Base-by-base conservation (phyloP, 2,329 filamentous ascomycete species). In the Chrysoporthe cubensis region DNA sequence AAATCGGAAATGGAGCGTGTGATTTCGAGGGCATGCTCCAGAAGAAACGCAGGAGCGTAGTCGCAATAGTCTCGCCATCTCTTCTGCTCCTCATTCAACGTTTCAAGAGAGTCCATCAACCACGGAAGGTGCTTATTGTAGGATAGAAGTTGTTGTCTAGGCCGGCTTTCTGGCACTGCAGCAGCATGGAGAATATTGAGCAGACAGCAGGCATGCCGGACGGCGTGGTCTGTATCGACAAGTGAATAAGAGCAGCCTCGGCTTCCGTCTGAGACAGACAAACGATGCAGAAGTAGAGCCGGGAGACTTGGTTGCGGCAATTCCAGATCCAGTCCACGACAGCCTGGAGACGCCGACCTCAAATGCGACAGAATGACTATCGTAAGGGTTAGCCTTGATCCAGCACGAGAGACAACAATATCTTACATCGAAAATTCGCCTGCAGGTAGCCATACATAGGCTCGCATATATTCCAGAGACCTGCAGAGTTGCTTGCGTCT, bases 391-490 rank as follows among this genome's bases (percentile, higher is more conserved):
- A 70, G 69, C 34, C 26, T 32, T 62, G 32, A n/a, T 18, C 13
- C 73, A n/a, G 81, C 65, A 16, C 77, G 68, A 9, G 26, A 26
- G 26, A 62, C 42, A 46, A 61, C 11, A 76, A 50, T 80, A 73
- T 77, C 68, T 68, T 62, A 87, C 85, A 78, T 48, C 80, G 77
- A 57, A 85, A 76, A 65, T 76, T 82, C 72, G 80, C 78, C 69
- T 83, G 82, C 14, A 88, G 74, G 72, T 88, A 89, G 18, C 77
- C 72, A 67, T 87, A 75, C 37, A 84, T 78, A 7, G 77, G 75
- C 3, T 80, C 76, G 9, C 78, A 78, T 44, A 85, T 69, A 9
- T 80, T 75, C 86, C 87, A 88, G 21, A 89, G 73, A 26, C 74
- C 76, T 26, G 80, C 80, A 4, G 79, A 79, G 64, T 80, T 78